Evolutionary conservation across 2,329 filamentous ascomycete genomes (phyloP).

Genomic region (Leptodontidium sp.): DNA sequence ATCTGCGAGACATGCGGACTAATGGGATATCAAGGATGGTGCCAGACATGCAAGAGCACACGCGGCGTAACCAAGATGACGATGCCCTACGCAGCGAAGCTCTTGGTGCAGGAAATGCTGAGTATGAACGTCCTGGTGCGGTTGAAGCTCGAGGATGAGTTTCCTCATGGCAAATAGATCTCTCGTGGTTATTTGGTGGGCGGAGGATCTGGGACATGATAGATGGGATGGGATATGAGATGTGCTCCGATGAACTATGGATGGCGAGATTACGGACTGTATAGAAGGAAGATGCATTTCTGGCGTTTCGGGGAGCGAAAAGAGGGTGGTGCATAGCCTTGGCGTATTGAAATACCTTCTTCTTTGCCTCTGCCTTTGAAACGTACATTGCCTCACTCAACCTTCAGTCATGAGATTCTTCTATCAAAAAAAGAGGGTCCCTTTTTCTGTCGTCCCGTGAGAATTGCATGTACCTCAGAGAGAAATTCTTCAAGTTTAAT

Average conservation of each 20-base stretch:
- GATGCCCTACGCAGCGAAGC: constrained; percentile 96
- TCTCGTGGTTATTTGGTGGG: neutral
- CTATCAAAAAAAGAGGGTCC: no score
- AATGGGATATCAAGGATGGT: constrained; percentile 96
- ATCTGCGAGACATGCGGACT: constrained; percentile 94
- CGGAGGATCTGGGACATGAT: neutral
- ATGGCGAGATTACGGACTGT: constrained; percentile 2
- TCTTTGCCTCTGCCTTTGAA: neutral
- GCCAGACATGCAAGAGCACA: constrained; percentile 88
- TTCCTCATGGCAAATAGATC: constrained; percentile 60
- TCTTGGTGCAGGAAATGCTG: constrained; percentile 93
- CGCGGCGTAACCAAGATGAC: constrained; percentile 89
- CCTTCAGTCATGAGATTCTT: no score
- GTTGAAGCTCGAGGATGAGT: constrained; percentile 92
- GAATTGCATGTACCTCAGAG: no score
- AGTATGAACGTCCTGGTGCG: constrained; percentile 99
- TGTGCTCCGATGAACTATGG: neutral
- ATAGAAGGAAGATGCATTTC: constrained; percentile 15
- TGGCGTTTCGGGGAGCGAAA: constrained; percentile 1
- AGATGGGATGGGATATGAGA: neutral
- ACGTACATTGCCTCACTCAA: neutral
- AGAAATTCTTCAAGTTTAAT: no score
- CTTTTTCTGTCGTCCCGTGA: no score
- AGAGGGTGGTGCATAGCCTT: constrained; percentile 7
- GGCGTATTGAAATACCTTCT: constrained; percentile 6